Evolutionary conservation across 1,139 yeast species (phyloP).

Genomic region (Petasospora fabianii): DNA sequence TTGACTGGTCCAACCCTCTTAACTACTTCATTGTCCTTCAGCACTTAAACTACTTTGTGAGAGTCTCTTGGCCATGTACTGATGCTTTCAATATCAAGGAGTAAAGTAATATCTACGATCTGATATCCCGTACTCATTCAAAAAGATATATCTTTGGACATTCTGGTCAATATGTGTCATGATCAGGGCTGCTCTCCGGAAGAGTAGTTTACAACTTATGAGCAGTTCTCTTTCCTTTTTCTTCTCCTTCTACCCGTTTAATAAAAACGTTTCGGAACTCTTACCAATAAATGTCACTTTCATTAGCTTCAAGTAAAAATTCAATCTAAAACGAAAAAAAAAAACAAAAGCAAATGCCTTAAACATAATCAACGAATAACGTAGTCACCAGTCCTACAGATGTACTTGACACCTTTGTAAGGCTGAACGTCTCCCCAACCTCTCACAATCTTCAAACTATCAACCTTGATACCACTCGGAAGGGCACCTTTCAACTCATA

Average conservation of each 20-base stretch:
- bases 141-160: no score
- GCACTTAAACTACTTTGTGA: slow-evolving; percentile 18
- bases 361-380: slow-evolving; percentile 26
- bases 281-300: no score
- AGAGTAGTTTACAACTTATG: no score
- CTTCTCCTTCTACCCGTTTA: no score
- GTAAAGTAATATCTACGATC: no score
- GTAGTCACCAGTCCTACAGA: slow-evolving; percentile 61
- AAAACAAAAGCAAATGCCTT: neutral
- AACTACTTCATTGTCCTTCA: slow-evolving; percentile 14
- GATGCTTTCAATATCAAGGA: slow-evolving; percentile 9
- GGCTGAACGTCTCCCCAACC: slow-evolving; percentile 72
- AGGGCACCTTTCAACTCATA: slow-evolving; percentile 67
- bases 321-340: neutral
- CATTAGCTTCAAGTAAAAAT: no score
- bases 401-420: slow-evolving; percentile 88
- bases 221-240: no score
- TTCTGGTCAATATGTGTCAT: no score
- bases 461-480: slow-evolving; percentile 75
- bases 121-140: no score
- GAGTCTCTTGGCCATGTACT: slow-evolving; percentile 22
- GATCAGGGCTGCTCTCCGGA: no score
- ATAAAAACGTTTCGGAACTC: no score
- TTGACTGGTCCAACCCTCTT: slow-evolving; percentile 7
- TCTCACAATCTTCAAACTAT: slow-evolving; percentile 55